Percentiles rank a stretch among this genome's conserved stretches.
These are phyloP conservation scores for Aspergillus ruber DNA, from an alignment of 2,329 filamentous ascomycete species.

Conservation along the genomic window DNA sequence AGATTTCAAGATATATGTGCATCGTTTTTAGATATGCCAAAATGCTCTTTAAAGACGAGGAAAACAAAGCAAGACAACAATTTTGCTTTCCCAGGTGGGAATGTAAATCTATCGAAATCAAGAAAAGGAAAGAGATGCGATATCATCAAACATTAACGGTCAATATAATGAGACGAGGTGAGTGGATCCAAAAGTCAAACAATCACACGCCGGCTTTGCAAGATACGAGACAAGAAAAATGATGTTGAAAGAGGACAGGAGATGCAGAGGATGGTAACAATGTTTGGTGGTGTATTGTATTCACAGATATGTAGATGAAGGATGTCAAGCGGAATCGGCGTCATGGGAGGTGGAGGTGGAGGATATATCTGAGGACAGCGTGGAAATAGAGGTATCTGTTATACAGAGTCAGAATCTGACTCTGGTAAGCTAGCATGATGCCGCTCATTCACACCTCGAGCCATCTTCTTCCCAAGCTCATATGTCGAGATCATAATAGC, in stretches of 20 bases:
- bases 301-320: background rate
- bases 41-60: too few species aligned
- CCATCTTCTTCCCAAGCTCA: constrained; percentile 88
- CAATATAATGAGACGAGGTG: background rate
- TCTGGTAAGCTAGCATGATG: constrained; percentile 19
- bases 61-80: too few species aligned
- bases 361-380: background rate
- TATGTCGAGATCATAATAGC: constrained; percentile 99
- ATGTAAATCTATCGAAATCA: too few species aligned
- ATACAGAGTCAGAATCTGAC: background rate
- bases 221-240: background rate
- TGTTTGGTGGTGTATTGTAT: background rate
- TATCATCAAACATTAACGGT: background rate
- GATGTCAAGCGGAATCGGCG: background rate
- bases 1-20: too few species aligned
- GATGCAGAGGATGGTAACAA: background rate
- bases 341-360: background rate
- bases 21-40: too few species aligned
- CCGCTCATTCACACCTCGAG: constrained; percentile 65
- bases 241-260: background rate
- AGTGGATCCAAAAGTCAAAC: background rate
- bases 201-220: background rate
- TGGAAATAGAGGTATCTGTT: background rate
- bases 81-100: too few species aligned
- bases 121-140: background rate